These are phyloP conservation scores for Penicillium expansum DNA, from an alignment of 2,329 filamentous ascomycete species.

Conservation along the genomic window DNA sequence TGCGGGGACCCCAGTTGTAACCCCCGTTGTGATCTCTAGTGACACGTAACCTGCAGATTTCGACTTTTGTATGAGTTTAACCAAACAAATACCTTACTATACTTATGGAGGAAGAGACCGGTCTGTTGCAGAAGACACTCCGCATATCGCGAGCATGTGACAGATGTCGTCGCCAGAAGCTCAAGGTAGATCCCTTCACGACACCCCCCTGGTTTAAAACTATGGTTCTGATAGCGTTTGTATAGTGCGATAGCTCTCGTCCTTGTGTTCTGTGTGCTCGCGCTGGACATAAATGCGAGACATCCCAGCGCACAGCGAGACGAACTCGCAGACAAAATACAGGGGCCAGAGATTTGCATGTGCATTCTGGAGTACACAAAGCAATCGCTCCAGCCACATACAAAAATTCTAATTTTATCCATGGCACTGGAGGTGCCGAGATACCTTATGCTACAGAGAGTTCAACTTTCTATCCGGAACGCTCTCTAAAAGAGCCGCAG, in stretches of 20 bases:
- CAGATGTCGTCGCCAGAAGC: slow-evolving; percentile 21
- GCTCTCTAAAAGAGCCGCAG: slow-evolving; percentile 13
- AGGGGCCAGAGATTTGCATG: background rate
- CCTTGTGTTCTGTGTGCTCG: slow-evolving; percentile 27
- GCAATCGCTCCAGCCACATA: slow-evolving; percentile 1
- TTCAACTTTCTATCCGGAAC: background rate
- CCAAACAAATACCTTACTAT: no score
- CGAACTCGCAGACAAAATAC: background rate
- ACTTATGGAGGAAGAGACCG: background rate
- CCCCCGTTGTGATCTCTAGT: background rate
- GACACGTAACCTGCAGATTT: background rate
- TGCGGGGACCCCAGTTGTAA: slow-evolving; percentile 3
- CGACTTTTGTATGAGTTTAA: no score
- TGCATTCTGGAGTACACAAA: background rate
- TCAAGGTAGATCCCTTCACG: slow-evolving; percentile 33
- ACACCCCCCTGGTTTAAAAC: slow-evolving; percentile 36
- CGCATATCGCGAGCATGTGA: slow-evolving; percentile 18
- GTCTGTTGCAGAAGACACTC: background rate
- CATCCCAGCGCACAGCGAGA: slow-evolving; percentile 6
- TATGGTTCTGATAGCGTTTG: background rate
- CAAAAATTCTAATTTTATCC: no score
- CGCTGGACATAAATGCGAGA: slow-evolving; percentile 17
- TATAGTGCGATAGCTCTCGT: slow-evolving; percentile 54
- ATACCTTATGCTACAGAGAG: background rate
- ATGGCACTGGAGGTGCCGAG: background rate